Conservation (phyloP, 2,329 filamentous ascomycete genomes). For the Pseudogymnoascus sp. region DNA sequence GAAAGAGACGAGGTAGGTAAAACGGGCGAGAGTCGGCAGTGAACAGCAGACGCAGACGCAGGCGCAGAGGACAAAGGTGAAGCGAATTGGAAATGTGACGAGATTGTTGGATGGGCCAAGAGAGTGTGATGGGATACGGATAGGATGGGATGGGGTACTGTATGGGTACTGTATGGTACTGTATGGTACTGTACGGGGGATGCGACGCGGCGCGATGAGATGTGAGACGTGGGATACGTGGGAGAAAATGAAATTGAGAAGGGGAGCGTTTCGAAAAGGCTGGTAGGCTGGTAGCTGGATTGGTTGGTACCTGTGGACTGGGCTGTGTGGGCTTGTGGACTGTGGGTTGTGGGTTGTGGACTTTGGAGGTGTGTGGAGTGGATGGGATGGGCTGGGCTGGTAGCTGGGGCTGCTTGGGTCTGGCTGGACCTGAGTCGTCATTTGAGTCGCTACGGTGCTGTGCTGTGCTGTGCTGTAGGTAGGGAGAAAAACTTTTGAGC, state of each 20-base stretch:
- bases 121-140: not conserved
- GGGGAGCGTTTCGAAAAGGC: slow-evolving; percentile 6
- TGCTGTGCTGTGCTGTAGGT: too few species aligned
- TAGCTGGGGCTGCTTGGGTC: not conserved
- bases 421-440: not conserved
- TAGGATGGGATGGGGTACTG: not conserved
- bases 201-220: not conserved
- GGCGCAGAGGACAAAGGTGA: not conserved
- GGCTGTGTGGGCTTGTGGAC: not conserved
- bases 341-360: not conserved
- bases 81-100: slow-evolving; percentile 3
- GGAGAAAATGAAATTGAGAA: slow-evolving; percentile 4
- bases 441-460: not conserved
- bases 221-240: slow-evolving; percentile 8
- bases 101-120: not conserved
- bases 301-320: not conserved
- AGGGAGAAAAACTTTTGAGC: not conserved
- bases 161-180: not conserved
- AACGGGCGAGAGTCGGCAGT: not conserved
- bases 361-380: not conserved
- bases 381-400: not conserved
- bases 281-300: too few species aligned
- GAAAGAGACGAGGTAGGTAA: not conserved
- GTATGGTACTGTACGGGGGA: not conserved
- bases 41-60: not conserved